Base-by-base conservation (phyloP, 345 rosid species). In the Brassica incana region DNA sequence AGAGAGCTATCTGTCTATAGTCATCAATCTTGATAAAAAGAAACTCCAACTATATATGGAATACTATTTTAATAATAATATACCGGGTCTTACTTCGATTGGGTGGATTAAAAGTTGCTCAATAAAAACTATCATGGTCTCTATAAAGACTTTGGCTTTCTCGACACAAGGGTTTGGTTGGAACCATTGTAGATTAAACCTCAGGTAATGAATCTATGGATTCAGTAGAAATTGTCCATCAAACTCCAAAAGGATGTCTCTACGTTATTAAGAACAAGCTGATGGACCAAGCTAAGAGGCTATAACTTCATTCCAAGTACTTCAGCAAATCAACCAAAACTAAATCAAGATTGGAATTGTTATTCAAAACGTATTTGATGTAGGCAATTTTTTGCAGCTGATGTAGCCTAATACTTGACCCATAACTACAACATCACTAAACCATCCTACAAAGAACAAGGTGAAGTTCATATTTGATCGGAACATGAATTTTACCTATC, bases 371-470 rank as follows among this genome's bases (percentile, higher is more conserved):
- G 3, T 27, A 10, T 8, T 8, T 8, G 32, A 38, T 33, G n/a
- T 60, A 40, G 14, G 14, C 32, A 56, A 71, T 5, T n/a, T 45
- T 70, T 32, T 54, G 11, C 30, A 38, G 56, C 67, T 72, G 14
- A 36, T 68, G 45, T 1, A 76, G 43, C 67, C 20, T 32, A 61
- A 32, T 16, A 60, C 2, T 32, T 7, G n/a, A 69, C 30, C 18
- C 64, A 76, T 29, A 29, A 29, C 32, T 29, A 74, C 6, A 61
- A 25, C n/a, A 59, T 35, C 58, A 72, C 58, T 12, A 25, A 73
- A 64, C 14, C 14, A 38, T 65, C 30, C 30, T 6, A 40, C 50
- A 69, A 45, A 25, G 4, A 12, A 16, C 4, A 30, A 18, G 23
- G 20, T 60, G 45, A 43, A 38, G 10, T 27, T n/a, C 30, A 75